phyloP scores from a whole-genome alignment of 1,284 basidiomycete genomes.

The Paramarasmius palmivorus region DNA sequence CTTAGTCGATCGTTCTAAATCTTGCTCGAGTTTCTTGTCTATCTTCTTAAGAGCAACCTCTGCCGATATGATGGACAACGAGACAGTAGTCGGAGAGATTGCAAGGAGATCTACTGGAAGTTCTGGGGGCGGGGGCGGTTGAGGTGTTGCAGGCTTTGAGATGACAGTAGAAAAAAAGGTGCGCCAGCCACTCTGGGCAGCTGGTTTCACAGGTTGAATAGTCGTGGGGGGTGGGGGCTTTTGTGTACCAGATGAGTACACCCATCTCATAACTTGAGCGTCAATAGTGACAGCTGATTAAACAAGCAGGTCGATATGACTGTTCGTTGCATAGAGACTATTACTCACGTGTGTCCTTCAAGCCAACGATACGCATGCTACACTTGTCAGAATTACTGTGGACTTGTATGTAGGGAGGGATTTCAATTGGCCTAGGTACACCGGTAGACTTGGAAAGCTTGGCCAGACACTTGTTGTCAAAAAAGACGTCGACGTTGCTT shows the following conservation, averaged over 20 bases:
- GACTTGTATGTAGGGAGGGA: constrained; percentile 56
- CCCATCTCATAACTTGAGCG: constrained; percentile 82
- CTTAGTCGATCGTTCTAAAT: constrained; percentile 92
- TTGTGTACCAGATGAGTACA: constrained; percentile 72
- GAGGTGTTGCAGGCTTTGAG: constrained; percentile 44
- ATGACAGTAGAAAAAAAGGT: constrained; percentile 67
- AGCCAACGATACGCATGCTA: constrained; percentile 68
- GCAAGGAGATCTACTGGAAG: constrained; percentile 53
- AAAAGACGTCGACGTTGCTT: constrained; percentile 73
- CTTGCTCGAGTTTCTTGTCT: constrained; percentile 71
- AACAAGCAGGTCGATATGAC: constrained; percentile 7
- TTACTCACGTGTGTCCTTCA: constrained; percentile 68
- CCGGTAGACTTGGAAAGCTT: constrained; percentile 72
- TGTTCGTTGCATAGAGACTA: constrained; percentile 2
- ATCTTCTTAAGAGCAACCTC: constrained; percentile 71
- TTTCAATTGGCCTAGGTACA: constrained; percentile 51
- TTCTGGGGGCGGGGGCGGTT: constrained; percentile 33
- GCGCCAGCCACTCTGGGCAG: constrained; percentile 63
- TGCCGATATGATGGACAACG: constrained; percentile 83
- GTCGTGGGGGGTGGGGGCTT: constrained; percentile 43
- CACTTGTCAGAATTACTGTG: constrained; percentile 38
- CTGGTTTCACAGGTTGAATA: constrained; percentile 35
- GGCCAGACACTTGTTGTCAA: constrained; percentile 80
- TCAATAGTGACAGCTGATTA: constrained; percentile 74
- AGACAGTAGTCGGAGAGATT: constrained; percentile 64